A percentile compares a stretch with the other conserved stretches of the same genome.
Conservation (phyloP, 163 green algal species). For the Scenedesmus sp. region DNA sequence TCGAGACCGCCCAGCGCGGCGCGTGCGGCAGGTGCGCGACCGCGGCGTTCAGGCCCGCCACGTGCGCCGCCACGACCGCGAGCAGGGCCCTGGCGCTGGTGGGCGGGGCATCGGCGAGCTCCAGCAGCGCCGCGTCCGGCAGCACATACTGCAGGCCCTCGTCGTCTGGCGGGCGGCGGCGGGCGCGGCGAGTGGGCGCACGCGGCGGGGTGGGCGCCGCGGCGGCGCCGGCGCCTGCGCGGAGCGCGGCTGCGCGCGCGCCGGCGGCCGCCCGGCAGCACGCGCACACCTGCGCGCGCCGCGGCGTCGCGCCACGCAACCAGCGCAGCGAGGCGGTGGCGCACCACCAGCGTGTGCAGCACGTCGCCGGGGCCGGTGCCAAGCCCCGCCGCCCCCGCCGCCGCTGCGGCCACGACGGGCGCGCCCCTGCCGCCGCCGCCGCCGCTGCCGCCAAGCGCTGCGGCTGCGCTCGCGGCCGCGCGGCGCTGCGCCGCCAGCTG, state of each 20-base stretch:
- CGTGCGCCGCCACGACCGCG: background rate
- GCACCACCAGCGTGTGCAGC: constrained; percentile 31
- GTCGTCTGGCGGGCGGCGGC: constrained; percentile 41
- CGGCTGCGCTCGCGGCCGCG: background rate
- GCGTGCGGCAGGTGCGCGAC: constrained; percentile 4
- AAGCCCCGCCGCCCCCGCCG: background rate
- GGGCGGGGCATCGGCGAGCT: constrained; percentile 43
- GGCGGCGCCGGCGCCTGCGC: too few relatives aligned
- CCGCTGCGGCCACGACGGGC: constrained; percentile 9
- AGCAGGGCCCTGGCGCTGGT: constrained; percentile 2
- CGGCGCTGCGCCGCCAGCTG: constrained; percentile 20
- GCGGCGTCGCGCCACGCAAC: constrained; percentile 62
- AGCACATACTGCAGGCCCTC: constrained; percentile 66
- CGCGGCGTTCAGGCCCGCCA: background rate
- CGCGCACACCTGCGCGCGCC: constrained; percentile 45
- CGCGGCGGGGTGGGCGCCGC: too few relatives aligned
- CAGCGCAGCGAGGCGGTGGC: constrained; percentile 52
- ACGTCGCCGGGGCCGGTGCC: background rate
- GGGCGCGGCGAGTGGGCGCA: too few relatives aligned
- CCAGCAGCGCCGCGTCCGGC: constrained; percentile 61
- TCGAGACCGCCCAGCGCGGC: constrained; percentile 11
- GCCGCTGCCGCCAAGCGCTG: background rate
- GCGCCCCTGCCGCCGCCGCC: background rate
- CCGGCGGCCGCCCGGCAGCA: too few relatives aligned
- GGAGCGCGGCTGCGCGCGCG: too few relatives aligned